Evolutionary conservation across 148 eudicot genomes (phyloP).

Genomic region (Mesembryanthemum crystallinum): DNA sequence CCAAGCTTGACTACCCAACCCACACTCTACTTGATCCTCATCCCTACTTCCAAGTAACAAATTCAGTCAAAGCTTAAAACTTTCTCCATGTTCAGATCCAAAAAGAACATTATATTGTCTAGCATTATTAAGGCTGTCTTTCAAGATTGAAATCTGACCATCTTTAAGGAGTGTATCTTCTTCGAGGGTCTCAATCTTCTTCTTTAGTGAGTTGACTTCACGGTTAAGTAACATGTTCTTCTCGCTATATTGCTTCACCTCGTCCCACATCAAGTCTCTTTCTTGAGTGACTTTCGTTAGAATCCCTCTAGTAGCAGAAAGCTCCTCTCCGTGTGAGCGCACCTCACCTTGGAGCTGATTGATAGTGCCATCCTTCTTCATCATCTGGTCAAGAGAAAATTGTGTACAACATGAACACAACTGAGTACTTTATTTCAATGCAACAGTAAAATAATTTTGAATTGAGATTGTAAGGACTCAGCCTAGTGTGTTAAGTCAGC

Average conservation of each 20-base stretch:
- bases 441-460: not conserved
- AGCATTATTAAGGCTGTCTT: conserved; percentile 35
- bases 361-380: conserved; percentile 27
- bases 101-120: conserved; percentile 27
- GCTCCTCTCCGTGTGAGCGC: conserved; percentile 25
- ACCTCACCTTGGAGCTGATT: conserved; percentile 29
- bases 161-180: conserved; percentile 39
- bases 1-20: not conserved
- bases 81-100: conserved; percentile 22
- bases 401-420: not conserved
- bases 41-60: not conserved
- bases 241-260: conserved; percentile 33
- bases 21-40: not conserved
- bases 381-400: conserved; percentile 21
- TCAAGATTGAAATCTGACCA: conserved; percentile 38
- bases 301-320: conserved; percentile 19
- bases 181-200: conserved; percentile 31
- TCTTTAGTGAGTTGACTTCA: conserved; percentile 29
- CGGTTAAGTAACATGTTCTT: conserved; percentile 32
- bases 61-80: conserved; percentile 16
- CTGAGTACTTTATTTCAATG: not conserved
- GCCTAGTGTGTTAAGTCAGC: not conserved
- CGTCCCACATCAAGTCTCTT: conserved; percentile 36
- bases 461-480: not conserved
- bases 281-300: conserved; percentile 36